A percentile compares a stretch with the other conserved stretches of the same genome.
phyloP scores from a whole-genome alignment of 345 rosid genomes.

The Boechera divaricarpa region DNA sequence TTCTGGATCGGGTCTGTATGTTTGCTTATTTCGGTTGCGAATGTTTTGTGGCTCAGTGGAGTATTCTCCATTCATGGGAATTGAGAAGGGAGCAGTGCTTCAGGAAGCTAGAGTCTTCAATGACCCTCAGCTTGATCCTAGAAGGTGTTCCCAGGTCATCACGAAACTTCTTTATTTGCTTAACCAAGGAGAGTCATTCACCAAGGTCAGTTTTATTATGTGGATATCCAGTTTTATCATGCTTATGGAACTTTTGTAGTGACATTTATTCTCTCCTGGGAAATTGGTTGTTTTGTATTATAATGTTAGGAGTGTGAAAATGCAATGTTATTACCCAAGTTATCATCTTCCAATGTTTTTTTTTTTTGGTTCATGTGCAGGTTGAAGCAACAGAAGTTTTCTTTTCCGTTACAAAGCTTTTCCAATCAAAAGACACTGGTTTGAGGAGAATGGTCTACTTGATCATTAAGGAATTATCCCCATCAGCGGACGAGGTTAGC shows the following conservation, averaged over 20 bases:
- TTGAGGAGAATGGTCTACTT: conserved; percentile 93
- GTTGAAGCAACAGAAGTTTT: conserved; percentile 90
- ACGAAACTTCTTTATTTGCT: conserved; percentile 85
- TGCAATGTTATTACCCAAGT: no score
- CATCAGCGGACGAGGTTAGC: conserved; percentile 87
- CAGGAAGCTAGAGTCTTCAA: conserved; percentile 95
- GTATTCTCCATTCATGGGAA: conserved; percentile 85
- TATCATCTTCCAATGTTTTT: background rate
- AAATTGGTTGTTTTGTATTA: background rate
- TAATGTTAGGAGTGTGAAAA: background rate
- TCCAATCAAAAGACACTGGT: conserved; percentile 84
- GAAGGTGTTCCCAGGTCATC: conserved; percentile 95
- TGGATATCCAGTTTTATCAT: background rate
- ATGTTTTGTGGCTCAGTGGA: conserved; percentile 53
- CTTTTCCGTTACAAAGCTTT: conserved; percentile 90
- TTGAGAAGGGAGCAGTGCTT: conserved; percentile 94
- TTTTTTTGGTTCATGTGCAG: conserved; percentile 45
- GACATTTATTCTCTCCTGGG: background rate
- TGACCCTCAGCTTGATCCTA: conserved; percentile 89
- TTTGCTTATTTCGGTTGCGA: background rate
- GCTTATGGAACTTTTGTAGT: background rate
- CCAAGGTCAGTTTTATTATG: conserved; percentile 54
- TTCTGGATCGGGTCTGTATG: background rate
- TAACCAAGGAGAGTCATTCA: conserved; percentile 89
- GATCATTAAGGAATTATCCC: conserved; percentile 88